phyloP scores from a whole-genome alignment of 805 yeast species.

The Candida argentea region DNA sequence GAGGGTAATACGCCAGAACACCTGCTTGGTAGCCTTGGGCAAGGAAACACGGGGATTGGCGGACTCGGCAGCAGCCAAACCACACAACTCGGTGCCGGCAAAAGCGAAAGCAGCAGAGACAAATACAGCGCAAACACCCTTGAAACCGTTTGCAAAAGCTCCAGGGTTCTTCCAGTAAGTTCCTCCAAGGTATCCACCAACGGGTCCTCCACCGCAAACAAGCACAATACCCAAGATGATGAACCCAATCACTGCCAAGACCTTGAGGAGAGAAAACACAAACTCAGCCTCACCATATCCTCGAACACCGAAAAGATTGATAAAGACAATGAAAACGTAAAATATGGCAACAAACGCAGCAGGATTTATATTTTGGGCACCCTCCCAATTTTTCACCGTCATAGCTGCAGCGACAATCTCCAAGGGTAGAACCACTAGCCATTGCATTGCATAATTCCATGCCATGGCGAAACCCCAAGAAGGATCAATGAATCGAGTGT shows the following conservation, averaged over 20 bases:
- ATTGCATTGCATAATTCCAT: conserved; percentile 59
- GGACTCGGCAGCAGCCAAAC: conserved; percentile 72
- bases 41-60: conserved; percentile 55
- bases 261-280: conserved; percentile 55
- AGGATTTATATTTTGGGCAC: conserved; percentile 28
- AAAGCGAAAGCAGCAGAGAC: conserved; percentile 72
- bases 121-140: conserved; percentile 64
- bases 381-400: conserved; percentile 44
- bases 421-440: conserved; percentile 55
- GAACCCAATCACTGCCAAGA: conserved; percentile 51
- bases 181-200: conserved; percentile 45
- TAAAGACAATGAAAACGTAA: conserved; percentile 36
- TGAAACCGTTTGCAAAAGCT: conserved; percentile 54
- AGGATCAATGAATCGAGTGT: conserved; percentile 58
- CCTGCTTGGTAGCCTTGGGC: conserved; percentile 72
- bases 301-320: conserved; percentile 44
- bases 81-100: conserved; percentile 66
- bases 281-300: conserved; percentile 59
- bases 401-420: conserved; percentile 58
- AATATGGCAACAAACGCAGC: conserved; percentile 52
- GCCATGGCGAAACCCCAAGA: conserved; percentile 66
- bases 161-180: conserved; percentile 58
- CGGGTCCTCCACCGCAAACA: conserved; percentile 48
- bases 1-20: conserved; percentile 69
- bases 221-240: conserved; percentile 45